Evolutionary conservation across 1,284 basidiomycete genomes (phyloP).

Genomic region (Sphaerobolus stellatus): DNA sequence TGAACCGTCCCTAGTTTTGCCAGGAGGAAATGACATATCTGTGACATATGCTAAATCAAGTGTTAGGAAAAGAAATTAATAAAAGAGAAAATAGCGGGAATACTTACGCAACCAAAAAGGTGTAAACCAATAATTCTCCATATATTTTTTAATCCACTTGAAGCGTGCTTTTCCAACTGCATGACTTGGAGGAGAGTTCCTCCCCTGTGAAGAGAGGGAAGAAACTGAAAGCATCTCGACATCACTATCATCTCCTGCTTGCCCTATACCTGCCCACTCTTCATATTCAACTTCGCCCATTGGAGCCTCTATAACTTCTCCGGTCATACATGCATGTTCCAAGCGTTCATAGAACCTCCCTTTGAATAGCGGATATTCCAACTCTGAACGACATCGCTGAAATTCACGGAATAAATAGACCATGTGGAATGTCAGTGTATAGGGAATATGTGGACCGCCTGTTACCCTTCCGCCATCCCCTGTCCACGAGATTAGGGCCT

Average conservation of each 20-base stretch:
- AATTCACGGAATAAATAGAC: not conserved
- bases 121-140: not conserved
- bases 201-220: too few relatives aligned
- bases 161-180: not conserved
- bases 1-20: too few relatives aligned
- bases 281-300: not conserved
- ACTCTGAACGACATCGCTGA: not conserved
- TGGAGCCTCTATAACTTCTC: not conserved
- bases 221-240: too few relatives aligned
- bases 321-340: not conserved
- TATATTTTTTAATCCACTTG: not conserved
- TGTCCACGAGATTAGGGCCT: not conserved
- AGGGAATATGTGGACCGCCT: not conserved
- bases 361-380: not conserved
- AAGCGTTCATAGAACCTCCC: not conserved
- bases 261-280: not conserved
- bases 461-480: not conserved
- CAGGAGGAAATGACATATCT: not conserved
- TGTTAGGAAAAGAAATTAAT: too few relatives aligned
- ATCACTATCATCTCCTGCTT: not conserved
- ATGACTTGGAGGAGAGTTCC: too few relatives aligned
- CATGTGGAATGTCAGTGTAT: not conserved
- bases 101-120: not conserved
- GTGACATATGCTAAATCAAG: not conserved
- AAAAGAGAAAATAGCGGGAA: not conserved